Evolutionary conservation across 2,329 filamentous ascomycete genomes (phyloP).

Genomic region (Monilinia polystroma): DNA sequence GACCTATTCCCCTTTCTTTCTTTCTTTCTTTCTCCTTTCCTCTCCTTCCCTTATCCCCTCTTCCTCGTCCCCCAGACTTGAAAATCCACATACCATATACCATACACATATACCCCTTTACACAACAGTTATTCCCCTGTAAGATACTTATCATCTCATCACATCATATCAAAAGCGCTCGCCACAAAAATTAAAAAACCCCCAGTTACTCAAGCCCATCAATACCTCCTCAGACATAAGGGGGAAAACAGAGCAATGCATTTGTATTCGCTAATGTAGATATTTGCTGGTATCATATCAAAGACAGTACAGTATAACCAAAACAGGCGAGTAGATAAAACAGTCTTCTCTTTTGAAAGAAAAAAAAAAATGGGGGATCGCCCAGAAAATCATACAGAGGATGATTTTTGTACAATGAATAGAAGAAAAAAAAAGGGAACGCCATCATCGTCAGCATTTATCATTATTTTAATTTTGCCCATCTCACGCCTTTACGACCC

Average conservation of each 20-base stretch:
- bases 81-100: neutral
- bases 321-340: neutral
- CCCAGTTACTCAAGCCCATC: neutral
- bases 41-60: too few species aligned
- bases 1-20: too few species aligned
- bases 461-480: slow-evolving; percentile 15
- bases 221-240: neutral
- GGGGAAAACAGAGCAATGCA: slow-evolving; percentile 1
- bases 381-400: neutral
- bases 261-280: slow-evolving; percentile 12
- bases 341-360: neutral
- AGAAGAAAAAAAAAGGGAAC: neutral
- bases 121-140: too few species aligned
- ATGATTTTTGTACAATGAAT: neutral
- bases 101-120: neutral
- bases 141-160: too few species aligned
- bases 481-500: slow-evolving; percentile 27
- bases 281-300: slow-evolving; percentile 19
- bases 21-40: too few species aligned
- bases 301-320: neutral
- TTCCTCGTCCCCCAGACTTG: neutral
- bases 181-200: neutral
- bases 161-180: neutral
- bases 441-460: slow-evolving; percentile 19
- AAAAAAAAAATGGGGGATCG: neutral